These are phyloP conservation scores for Chalciporus chontae DNA, from an alignment of 768 basidiomycete species.

Conservation along the genomic window DNA sequence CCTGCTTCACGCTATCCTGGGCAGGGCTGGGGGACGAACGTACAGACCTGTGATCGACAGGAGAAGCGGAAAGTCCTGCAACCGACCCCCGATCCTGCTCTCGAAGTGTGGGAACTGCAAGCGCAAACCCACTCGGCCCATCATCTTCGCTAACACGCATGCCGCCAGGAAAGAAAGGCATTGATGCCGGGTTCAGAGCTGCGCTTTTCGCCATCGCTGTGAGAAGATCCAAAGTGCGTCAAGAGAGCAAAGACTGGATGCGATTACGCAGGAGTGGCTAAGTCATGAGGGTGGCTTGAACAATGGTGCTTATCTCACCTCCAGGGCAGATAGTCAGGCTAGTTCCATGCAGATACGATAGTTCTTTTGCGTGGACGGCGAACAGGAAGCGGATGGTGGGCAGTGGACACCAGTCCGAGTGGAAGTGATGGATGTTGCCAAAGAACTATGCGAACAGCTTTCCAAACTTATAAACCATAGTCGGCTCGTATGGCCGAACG, in stretches of 20 bases:
- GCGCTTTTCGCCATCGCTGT: constrained; percentile 69
- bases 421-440: constrained; percentile 16
- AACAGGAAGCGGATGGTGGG: neutral
- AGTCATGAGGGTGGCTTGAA: neutral
- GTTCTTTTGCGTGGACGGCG: neutral
- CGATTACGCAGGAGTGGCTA: constrained; percentile 1
- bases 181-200: constrained; percentile 76
- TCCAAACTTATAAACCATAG: constrained; percentile 14
- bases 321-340: constrained; percentile 16
- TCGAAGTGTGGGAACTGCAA: constrained; percentile 45
- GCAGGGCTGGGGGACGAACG: constrained; percentile 70
- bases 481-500: constrained; percentile 26
- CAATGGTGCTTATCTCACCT: constrained; percentile 20
- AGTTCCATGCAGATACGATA: constrained; percentile 27
- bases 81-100: constrained; percentile 44
- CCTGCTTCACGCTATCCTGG: constrained; percentile 29
- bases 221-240: constrained; percentile 10
- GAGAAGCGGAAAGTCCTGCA: constrained; percentile 57
- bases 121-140: constrained; percentile 39
- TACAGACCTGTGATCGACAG: constrained; percentile 63
- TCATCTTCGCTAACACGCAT: constrained; percentile 58
- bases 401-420: constrained; percentile 7
- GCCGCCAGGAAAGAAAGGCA: constrained; percentile 77
- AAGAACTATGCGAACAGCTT: constrained; percentile 12
- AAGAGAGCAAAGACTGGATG: constrained; percentile 25